Base-by-base conservation (phyloP, 164 flowering plant genomes). In the Stephania cephalantha region DNA sequence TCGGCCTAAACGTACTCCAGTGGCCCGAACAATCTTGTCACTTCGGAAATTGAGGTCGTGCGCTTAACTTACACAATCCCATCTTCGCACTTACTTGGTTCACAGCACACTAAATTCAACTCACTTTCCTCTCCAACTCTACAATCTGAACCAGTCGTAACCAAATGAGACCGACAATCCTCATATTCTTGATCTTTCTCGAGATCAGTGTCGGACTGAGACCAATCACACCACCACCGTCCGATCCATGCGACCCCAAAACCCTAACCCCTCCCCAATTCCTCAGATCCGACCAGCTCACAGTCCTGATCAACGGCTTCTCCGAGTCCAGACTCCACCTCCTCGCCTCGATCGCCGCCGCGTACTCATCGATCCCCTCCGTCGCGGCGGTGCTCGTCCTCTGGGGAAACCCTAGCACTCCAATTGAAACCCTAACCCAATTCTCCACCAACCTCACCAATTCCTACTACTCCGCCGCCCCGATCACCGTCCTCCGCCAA, bases 221-320 rank as follows among this genome's bases (percentile, higher is more conserved):
- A 13, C 22, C 76, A 6, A 71, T 73, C 31, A 13, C 66, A 17
- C 9, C 72, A 6, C 11, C 72, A 9, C 7, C 72, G 5, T 8
- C 72, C 7, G 82, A 81, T 52, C 84, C 85, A 31, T 85, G 87
- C 69, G 78, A 83, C 81, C 81, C 70, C 9, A 45, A 29, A 61
- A 71, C 77, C 69, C 79, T 67, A 9, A 75, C 76, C 20, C 71
- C 82, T 72, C 84, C 79, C 12, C 77, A 58, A 22, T 70, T 80
- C 35, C 87, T 88, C 71, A 82, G 88, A 65, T 73, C 88, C 8
- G 92, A 90, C 68, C 94, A 89, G 71, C 71, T 91, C 72, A 93
- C 97, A 9, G 90, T 90, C 69, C 85, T 95, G n/a, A 88, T 95
- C 86, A 91, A 86, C 86, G 98, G 97, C 78, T 95, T 86, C 83